Percentiles rank a stretch among this genome's conserved stretches.
phyloP scores from a whole-genome alignment of 2,329 filamentous ascomycete species.

The Sporothrix globosa region DNA sequence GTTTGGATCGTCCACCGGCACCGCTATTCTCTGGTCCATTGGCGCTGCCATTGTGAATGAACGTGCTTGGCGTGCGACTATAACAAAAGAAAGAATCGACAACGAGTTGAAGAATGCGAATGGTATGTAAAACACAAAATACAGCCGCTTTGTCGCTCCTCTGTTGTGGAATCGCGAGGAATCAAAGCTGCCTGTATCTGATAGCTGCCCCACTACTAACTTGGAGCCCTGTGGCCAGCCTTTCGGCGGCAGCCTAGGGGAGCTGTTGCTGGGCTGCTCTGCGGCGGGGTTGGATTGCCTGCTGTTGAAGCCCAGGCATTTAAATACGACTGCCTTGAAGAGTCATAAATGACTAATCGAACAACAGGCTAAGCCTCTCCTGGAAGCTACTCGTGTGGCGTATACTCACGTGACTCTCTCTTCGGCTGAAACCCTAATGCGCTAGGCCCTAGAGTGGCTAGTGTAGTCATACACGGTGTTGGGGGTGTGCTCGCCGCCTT shows the following conservation, averaged over 20 bases:
- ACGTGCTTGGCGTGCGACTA: not conserved
- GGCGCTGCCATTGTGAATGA: constrained; percentile 61
- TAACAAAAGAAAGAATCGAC: not conserved
- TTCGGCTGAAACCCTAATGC: constrained; percentile 35
- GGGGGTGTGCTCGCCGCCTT: constrained; percentile 4
- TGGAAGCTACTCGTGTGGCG: constrained; percentile 29
- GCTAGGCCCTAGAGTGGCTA: constrained; percentile 31
- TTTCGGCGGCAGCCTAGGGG: constrained; percentile 12
- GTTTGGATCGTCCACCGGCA: constrained; percentile 92
- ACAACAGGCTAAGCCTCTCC: constrained; percentile 6
- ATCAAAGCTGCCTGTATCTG: constrained; percentile 25
- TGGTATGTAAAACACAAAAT: too few species aligned
- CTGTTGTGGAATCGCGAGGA: constrained; percentile 18
- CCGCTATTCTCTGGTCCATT: constrained; percentile 66
- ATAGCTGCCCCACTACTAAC: constrained; percentile 12
- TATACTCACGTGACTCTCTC: constrained; percentile 25
- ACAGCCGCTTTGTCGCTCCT: not conserved
- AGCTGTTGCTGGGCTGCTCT: not conserved
- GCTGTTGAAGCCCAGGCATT: not conserved
- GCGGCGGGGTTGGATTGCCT: constrained; percentile 1
- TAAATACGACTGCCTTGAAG: too few species aligned
- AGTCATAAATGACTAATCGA: constrained; percentile 25
- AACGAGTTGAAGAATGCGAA: not conserved
- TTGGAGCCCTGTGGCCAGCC: not conserved
- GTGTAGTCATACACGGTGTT: not conserved